Evolutionary conservation across 139 green algal species (phyloP).

Genomic region (Nannochloris sp.): DNA sequence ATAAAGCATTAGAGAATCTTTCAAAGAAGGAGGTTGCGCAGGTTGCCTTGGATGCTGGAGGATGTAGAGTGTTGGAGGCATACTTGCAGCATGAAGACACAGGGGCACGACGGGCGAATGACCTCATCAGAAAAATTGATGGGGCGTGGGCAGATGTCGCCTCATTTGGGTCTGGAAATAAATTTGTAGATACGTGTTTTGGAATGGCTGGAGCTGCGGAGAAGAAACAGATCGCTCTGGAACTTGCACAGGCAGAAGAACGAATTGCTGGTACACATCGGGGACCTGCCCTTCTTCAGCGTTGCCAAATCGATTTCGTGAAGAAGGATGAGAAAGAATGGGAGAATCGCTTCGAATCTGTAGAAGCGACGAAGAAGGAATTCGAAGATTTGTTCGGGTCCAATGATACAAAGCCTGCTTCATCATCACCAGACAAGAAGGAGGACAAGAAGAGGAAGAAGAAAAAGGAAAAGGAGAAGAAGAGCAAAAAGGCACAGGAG

Average conservation of each 20-base stretch:
- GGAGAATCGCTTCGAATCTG: slow-evolving; percentile 7
- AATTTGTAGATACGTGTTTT: slow-evolving; percentile 42
- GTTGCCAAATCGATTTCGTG: slow-evolving; percentile 27
- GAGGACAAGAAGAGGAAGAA: slow-evolving; percentile 3
- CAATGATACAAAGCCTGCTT: neutral
- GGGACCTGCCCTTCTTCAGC: slow-evolving; percentile 22
- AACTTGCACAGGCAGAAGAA: slow-evolving; percentile 35
- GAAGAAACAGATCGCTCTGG: slow-evolving; percentile 36
- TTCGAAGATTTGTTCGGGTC: slow-evolving; percentile 29
- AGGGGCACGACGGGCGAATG: slow-evolving; percentile 27
- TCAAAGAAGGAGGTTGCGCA: slow-evolving; percentile 12
- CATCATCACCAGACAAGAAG: neutral
- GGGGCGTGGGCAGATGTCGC: slow-evolving; percentile 32
- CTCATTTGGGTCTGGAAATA: slow-evolving; percentile 11
- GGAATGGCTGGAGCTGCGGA: slow-evolving; percentile 15
- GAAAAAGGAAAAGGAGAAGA: neutral
- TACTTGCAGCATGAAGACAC: slow-evolving; percentile 26
- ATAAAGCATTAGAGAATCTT: slow-evolving; percentile 31
- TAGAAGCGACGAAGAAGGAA: slow-evolving; percentile 11
- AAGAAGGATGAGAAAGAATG: slow-evolving; percentile 19
- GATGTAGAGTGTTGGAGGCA: slow-evolving; percentile 56
- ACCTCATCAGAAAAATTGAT: slow-evolving; percentile 35
- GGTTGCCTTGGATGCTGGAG: slow-evolving; percentile 38
- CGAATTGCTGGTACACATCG: slow-evolving; percentile 13
- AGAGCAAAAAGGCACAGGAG: neutral